Conservation (phyloP, 768 basidiomycete genomes). For the Rhodocollybia butyracea region DNA sequence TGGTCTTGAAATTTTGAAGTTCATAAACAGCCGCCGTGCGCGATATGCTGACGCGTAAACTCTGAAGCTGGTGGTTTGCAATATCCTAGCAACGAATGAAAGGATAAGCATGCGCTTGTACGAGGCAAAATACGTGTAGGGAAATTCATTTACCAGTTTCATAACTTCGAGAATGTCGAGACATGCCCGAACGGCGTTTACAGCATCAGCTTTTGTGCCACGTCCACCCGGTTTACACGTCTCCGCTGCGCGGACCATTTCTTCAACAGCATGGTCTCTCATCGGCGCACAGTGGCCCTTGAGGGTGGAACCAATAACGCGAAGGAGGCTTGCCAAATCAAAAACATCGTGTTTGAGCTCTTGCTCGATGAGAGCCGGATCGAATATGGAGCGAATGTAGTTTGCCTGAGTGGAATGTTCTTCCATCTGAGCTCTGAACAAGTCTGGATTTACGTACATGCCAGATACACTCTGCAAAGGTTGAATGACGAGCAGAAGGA, state of each 20-base stretch:
- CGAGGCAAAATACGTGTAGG: slow-evolving; percentile 7
- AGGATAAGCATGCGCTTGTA: slow-evolving; percentile 18
- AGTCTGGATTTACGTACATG: slow-evolving; percentile 56
- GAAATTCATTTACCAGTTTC: slow-evolving; percentile 65
- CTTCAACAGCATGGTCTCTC: slow-evolving; percentile 80
- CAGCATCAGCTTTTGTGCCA: slow-evolving; percentile 59
- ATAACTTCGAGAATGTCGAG: slow-evolving; percentile 91
- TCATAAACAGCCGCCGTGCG: slow-evolving; percentile 79
- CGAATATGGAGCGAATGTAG: slow-evolving; percentile 72
- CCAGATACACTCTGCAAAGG: slow-evolving; percentile 65
- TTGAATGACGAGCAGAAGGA: slow-evolving; percentile 80
- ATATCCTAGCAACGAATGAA: slow-evolving; percentile 62
- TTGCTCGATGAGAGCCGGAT: slow-evolving; percentile 78
- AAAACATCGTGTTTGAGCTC: slow-evolving; percentile 76
- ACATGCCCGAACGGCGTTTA: slow-evolving; percentile 75
- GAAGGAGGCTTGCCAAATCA: slow-evolving; percentile 76
- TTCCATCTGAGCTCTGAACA: slow-evolving; percentile 56
- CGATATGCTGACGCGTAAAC: slow-evolving; percentile 87
- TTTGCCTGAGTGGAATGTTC: slow-evolving; percentile 62
- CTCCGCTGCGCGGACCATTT: slow-evolving; percentile 73
- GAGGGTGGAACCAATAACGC: slow-evolving; percentile 74
- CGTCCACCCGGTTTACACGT: slow-evolving; percentile 51
- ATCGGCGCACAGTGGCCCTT: slow-evolving; percentile 94
- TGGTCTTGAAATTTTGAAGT: slow-evolving; percentile 64
- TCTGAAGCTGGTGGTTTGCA: slow-evolving; percentile 92